These are phyloP conservation scores for Ogataea polymorpha DNA, from an alignment of 805 yeast species.

Conservation along the genomic window DNA sequence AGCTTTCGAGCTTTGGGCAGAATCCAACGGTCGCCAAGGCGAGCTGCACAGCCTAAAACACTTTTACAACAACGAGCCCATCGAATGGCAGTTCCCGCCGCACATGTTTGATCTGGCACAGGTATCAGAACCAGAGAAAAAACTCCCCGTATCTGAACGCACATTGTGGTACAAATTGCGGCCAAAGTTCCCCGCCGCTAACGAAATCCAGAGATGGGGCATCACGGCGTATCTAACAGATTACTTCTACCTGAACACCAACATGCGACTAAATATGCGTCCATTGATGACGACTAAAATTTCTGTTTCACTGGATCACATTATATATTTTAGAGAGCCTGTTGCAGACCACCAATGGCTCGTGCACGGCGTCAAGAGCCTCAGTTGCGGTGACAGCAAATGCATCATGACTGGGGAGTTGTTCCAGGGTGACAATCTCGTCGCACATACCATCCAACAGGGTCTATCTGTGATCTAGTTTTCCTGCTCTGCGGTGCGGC, in stretches of 20 bases:
- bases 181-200: slow-evolving; percentile 22
- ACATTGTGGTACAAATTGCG: slow-evolving; percentile 32
- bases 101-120: slow-evolving; percentile 32
- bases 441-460: slow-evolving; percentile 65
- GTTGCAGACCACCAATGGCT: slow-evolving; percentile 45
- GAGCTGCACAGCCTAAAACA: slow-evolving; percentile 25
- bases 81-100: slow-evolving; percentile 32
- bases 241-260: slow-evolving; percentile 48
- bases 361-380: slow-evolving; percentile 44
- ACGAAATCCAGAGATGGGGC: slow-evolving; percentile 44
- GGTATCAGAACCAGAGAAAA: slow-evolving; percentile 20
- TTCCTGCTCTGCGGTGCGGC: slow-evolving; percentile 6
- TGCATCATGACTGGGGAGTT: slow-evolving; percentile 58
- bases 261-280: slow-evolving; percentile 49
- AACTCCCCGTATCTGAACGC: slow-evolving; percentile 22
- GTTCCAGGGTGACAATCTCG: slow-evolving; percentile 47
- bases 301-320: slow-evolving; percentile 63
- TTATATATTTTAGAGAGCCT: slow-evolving; percentile 60
- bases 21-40: slow-evolving; percentile 19
- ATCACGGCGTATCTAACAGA: slow-evolving; percentile 62
- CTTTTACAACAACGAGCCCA: slow-evolving; percentile 33
- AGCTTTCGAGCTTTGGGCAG: slow-evolving; percentile 29
- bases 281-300: slow-evolving; percentile 45
- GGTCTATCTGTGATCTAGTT: slow-evolving; percentile 43
- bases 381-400: slow-evolving; percentile 50